Conservation (phyloP, 108 stramenopile genomes). For the Parietichytrium sp. region DNA sequence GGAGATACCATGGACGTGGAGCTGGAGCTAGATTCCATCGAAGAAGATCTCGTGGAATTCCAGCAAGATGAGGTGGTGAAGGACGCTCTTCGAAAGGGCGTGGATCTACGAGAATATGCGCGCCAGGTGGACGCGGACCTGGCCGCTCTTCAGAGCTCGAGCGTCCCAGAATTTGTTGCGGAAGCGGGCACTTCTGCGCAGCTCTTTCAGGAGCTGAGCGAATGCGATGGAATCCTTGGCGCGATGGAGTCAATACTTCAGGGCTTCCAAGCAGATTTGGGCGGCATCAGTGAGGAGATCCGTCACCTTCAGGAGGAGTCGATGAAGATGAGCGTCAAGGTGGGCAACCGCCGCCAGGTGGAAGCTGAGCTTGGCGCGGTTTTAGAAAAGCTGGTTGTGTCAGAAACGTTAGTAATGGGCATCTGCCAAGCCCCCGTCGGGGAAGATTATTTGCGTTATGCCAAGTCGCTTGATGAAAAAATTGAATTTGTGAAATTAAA, state of each 20-base stretch:
- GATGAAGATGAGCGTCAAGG: conserved; percentile 71
- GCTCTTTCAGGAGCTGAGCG: conserved; percentile 77
- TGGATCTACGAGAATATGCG: conserved; percentile 58
- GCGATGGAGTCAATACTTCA: conserved; percentile 91
- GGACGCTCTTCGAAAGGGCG: conserved; percentile 57
- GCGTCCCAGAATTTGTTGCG: conserved; percentile 38
- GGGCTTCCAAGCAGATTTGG: conserved; percentile 96
- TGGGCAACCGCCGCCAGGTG: conserved; percentile 85
- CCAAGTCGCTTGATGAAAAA: conserved; percentile 81
- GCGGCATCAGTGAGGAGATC: conserved; percentile 91
- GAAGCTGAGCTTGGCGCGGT: conserved; percentile 80
- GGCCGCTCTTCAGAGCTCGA: conserved; percentile 47
- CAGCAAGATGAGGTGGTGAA: conserved; percentile 63
- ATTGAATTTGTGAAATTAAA: conserved; percentile 64
- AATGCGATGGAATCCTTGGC: conserved; percentile 86
- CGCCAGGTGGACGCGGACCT: conserved; percentile 55
- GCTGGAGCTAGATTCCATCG: conserved; percentile 58
- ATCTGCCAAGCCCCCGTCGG: conserved; percentile 87
- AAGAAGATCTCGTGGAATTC: conserved; percentile 61
- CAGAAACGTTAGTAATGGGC: conserved; percentile 73
- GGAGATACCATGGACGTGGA: too few species aligned
- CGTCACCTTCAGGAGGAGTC: conserved; percentile 87
- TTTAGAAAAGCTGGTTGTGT: conserved; percentile 82
- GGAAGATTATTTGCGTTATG: conserved; percentile 77
- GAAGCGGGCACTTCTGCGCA: conserved; percentile 63